Evolutionary conservation across 306 rosid species (phyloP).

Genomic region (Acacia confusa): DNA sequence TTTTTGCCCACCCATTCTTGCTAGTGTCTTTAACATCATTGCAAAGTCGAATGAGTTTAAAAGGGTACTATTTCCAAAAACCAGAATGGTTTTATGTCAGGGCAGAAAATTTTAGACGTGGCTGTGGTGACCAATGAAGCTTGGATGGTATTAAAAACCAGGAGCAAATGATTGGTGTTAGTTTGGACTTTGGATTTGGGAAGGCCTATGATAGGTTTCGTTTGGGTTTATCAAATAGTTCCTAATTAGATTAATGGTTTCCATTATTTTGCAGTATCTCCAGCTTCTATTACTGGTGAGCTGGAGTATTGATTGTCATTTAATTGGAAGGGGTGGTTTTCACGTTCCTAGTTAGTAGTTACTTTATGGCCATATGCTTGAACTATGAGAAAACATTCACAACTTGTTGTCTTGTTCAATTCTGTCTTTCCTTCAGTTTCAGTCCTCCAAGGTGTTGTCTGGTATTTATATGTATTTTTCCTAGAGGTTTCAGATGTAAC

Average conservation of each 20-base stretch:
- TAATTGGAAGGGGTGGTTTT: background rate
- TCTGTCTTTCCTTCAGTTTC: background rate
- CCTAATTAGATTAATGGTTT: background rate
- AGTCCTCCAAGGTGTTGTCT: background rate
- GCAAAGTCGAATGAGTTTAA: no score
- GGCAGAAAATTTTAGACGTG: background rate
- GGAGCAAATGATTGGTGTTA: background rate
- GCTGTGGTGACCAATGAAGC: background rate
- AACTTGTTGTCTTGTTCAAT: background rate
- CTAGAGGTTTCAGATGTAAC: background rate
- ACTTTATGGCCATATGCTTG: background rate
- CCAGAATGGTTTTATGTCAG: background rate
- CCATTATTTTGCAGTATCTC: background rate
- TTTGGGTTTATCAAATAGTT: background rate
- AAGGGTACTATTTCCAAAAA: background rate
- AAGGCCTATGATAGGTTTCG: background rate
- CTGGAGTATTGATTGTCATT: background rate
- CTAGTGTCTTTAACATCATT: background rate
- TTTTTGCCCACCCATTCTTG: background rate
- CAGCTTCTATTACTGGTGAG: background rate
- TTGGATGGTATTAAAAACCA: background rate
- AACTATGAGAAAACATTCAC: background rate
- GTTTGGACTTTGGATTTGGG: constrained; percentile 7
- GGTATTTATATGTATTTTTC: background rate
- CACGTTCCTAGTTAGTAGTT: background rate